Percentiles rank a stretch among this genome's conserved stretches.
These are phyloP conservation scores for Xylariaceae sp. DNA, from an alignment of 2,329 filamentous ascomycete genomes.

Conservation along the genomic window DNA sequence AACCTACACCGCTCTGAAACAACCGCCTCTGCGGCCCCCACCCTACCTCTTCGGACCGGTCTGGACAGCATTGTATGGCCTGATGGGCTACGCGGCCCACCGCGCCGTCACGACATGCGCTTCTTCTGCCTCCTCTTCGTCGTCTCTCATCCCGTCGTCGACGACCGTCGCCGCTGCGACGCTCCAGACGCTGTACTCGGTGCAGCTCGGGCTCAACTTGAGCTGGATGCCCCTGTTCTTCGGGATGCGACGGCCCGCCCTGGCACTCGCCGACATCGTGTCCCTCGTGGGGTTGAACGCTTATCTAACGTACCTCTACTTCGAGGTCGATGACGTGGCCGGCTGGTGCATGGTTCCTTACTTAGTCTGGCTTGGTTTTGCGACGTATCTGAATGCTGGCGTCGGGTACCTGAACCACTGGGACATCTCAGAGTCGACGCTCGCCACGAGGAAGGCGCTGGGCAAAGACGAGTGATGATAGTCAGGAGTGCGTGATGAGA, in stretches of 20 bases:
- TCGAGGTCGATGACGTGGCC: conserved; percentile 64
- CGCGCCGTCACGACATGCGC: conserved; percentile 60
- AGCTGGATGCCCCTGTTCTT: conserved; percentile 95
- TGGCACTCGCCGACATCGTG: conserved; percentile 70
- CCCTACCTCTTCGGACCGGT: conserved; percentile 58
- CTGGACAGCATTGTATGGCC: conserved; percentile 62
- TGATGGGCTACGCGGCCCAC: conserved; percentile 88
- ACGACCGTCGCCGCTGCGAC: conserved; percentile 35
- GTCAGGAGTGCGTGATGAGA: not conserved
- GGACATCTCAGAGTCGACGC: conserved; percentile 43
- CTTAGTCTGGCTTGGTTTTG: conserved; percentile 79
- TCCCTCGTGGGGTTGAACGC: conserved; percentile 65
- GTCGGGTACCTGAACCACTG: conserved; percentile 65
- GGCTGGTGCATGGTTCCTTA: conserved; percentile 77
- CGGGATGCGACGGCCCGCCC: conserved; percentile 63
- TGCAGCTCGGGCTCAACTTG: conserved; percentile 80
- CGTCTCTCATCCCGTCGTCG: conserved; percentile 33
- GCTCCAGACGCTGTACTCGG: conserved; percentile 76
- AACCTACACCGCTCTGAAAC: conserved; percentile 61
- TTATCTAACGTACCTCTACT: conserved; percentile 73
- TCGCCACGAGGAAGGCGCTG: conserved; percentile 31
- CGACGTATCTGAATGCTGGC: conserved; percentile 73
- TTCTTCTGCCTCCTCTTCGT: conserved; percentile 47
- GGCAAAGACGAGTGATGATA: conserved; percentile 22
- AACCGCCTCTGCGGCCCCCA: conserved; percentile 59